Evolutionary conservation across 805 yeast genomes (phyloP).

Genomic region (Komagataella pseudopastoris): DNA sequence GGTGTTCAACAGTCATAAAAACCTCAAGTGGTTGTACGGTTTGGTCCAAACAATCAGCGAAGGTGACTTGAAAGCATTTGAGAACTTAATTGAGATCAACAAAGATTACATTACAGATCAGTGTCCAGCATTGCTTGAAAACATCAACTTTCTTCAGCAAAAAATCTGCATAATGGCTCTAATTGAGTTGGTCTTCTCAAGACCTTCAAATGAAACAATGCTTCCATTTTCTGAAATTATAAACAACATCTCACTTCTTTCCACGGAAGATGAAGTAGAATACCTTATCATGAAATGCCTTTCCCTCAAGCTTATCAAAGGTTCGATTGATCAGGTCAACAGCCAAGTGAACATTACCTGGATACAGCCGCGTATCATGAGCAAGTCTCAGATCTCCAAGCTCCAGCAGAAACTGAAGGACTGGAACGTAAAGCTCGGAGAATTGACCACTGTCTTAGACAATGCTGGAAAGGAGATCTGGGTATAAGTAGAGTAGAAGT

Average conservation of each 20-base stretch:
- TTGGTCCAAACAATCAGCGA: slow-evolving; percentile 58
- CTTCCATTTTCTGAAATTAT: slow-evolving; percentile 66
- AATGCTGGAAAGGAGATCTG: slow-evolving; percentile 50
- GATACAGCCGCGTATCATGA: slow-evolving; percentile 94
- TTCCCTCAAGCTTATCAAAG: slow-evolving; percentile 70
- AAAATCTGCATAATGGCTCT: slow-evolving; percentile 88
- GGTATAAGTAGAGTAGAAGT: slow-evolving; percentile 22
- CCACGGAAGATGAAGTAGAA: slow-evolving; percentile 65
- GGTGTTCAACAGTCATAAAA: slow-evolving; percentile 28
- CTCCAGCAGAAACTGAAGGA: slow-evolving; percentile 61
- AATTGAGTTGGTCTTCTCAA: slow-evolving; percentile 70
- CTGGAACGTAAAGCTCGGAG: slow-evolving; percentile 71
- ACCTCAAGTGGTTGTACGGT: slow-evolving; percentile 49
- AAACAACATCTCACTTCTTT: slow-evolving; percentile 45
- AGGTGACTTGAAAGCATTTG: slow-evolving; percentile 64
- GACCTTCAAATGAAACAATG: slow-evolving; percentile 62
- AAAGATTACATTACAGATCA: slow-evolving; percentile 6
- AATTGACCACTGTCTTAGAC: slow-evolving; percentile 48
- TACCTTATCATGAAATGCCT: slow-evolving; percentile 85
- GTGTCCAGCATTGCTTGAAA: slow-evolving; percentile 41
- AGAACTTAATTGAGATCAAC: slow-evolving; percentile 18
- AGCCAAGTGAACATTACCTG: slow-evolving; percentile 72
- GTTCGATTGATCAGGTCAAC: slow-evolving; percentile 82
- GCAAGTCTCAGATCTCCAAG: slow-evolving; percentile 59
- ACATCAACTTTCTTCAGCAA: slow-evolving; percentile 63